Evolutionary conservation across 306 rosid species (phyloP).

Genomic region (Inga leiocalycina): DNA sequence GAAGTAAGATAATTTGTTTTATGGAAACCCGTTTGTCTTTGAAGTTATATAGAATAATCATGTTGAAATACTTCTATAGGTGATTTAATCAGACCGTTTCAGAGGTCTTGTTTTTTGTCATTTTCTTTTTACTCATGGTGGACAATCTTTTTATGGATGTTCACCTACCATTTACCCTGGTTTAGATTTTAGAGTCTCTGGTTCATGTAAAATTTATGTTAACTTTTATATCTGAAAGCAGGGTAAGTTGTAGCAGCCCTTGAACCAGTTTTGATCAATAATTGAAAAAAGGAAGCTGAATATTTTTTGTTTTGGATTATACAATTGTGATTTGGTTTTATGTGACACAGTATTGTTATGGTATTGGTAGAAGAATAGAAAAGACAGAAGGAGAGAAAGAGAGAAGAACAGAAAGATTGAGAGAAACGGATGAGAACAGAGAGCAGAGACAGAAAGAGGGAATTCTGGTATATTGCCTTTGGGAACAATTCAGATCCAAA

Average conservation of each 20-base stretch:
- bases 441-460: too few relatives aligned
- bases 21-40: not conserved
- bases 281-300: not conserved
- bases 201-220: not conserved
- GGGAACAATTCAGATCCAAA: too few relatives aligned
- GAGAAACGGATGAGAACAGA: too few relatives aligned
- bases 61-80: not conserved
- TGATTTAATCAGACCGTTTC: not conserved
- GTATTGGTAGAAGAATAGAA: too few relatives aligned
- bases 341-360: not conserved
- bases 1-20: not conserved
- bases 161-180: not conserved
- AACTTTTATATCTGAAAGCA: not conserved
- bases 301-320: conserved; percentile 8
- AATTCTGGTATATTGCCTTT: too few relatives aligned
- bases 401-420: too few relatives aligned
- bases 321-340: not conserved
- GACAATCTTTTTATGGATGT: not conserved
- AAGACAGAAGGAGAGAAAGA: too few relatives aligned
- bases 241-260: not conserved
- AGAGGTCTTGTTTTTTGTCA: not conserved
- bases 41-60: not conserved
- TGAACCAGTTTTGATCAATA: not conserved
- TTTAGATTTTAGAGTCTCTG: not conserved
- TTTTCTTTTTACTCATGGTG: not conserved